A percentile compares a stretch with the other conserved stretches of the same genome.
Evolutionary conservation across 1,284 basidiomycete genomes (phyloP).

Genomic region (Puccinia hordei): DNA sequence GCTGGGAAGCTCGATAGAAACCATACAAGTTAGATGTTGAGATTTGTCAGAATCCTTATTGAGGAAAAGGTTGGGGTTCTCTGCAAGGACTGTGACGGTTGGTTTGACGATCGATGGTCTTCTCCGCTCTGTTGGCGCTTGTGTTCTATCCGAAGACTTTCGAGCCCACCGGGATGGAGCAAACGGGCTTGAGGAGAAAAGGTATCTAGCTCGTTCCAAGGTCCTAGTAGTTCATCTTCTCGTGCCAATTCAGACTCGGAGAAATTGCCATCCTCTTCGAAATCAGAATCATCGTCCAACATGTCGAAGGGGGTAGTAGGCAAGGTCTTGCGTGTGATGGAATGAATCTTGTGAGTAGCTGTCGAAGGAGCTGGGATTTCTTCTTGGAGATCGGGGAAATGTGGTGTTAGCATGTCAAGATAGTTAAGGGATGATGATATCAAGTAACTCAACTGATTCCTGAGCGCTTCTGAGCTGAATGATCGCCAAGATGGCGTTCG

Average conservation of each 20-base stretch:
- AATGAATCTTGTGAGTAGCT: slow-evolving; percentile 14
- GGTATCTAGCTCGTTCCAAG: slow-evolving; percentile 17
- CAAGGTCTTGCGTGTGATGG: slow-evolving; percentile 25
- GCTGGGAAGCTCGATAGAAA: slow-evolving; percentile 19
- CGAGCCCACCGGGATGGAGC: slow-evolving; percentile 6
- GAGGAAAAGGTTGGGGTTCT: slow-evolving; percentile 22
- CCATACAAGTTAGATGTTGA: slow-evolving; percentile 45
- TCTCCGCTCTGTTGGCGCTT: slow-evolving; percentile 10
- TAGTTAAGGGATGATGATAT: neutral
- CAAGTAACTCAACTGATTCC: neutral
- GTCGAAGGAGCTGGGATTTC: neutral
- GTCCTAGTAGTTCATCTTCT: slow-evolving; percentile 15
- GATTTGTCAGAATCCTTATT: slow-evolving; percentile 26
- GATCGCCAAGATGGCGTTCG: neutral
- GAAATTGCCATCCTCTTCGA: neutral
- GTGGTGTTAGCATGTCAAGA: too few species aligned
- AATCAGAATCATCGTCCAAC: slow-evolving; percentile 4
- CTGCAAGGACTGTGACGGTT: slow-evolving; percentile 9
- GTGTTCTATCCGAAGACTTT: neutral
- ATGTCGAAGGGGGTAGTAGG: neutral
- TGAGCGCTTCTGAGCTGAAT: neutral
- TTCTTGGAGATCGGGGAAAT: too few species aligned
- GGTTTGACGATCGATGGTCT: slow-evolving; percentile 9
- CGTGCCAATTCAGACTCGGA: slow-evolving; percentile 13
- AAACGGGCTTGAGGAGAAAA: slow-evolving; percentile 9